A percentile compares a stretch with the other conserved stretches of the same genome.
Conservation (phyloP, 1,284 basidiomycete genomes). For the Ganoderma sp. region DNA sequence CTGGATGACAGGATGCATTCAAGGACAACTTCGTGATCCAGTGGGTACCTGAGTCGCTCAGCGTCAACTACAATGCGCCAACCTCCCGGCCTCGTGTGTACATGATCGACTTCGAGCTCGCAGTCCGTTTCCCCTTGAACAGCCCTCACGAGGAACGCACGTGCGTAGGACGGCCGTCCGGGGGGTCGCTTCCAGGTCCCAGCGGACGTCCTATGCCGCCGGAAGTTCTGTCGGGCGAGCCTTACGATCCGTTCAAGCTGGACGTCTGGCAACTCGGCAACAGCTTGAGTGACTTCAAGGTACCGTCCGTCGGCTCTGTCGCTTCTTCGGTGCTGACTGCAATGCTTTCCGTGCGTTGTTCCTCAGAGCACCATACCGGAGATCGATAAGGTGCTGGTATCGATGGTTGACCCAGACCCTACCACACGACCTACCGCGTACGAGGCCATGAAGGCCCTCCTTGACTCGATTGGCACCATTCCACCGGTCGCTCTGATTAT, state of each 20-base stretch:
- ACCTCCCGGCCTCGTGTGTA: constrained; percentile 22
- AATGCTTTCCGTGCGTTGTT: too few species aligned
- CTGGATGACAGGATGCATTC: constrained; percentile 19
- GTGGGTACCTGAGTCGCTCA: constrained; percentile 21
- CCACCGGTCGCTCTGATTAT: neutral
- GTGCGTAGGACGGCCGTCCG: constrained; percentile 8
- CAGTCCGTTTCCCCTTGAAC: constrained; percentile 17
- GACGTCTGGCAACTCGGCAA: constrained; percentile 20
- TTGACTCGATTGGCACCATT: neutral
- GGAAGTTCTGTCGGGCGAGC: constrained; percentile 27
- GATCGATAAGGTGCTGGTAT: constrained; percentile 7
- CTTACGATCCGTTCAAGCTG: constrained; percentile 28
- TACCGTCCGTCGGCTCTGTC: neutral
- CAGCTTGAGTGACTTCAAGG: constrained; percentile 17
- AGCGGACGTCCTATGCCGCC: constrained; percentile 29
- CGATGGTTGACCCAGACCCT: constrained; percentile 1
- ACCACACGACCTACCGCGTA: neutral
- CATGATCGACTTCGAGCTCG: constrained; percentile 26
- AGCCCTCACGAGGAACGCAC: constrained; percentile 22
- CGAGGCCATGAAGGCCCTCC: neutral
- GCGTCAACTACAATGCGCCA: neutral
- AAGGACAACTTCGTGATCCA: constrained; percentile 28
- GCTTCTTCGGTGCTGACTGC: neutral
- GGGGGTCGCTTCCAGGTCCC: constrained; percentile 1
- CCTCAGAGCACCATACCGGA: constrained; percentile 10